These are phyloP conservation scores for Starmera stellimalicola DNA, from an alignment of 1,139 yeast genomes.

Conservation along the genomic window DNA sequence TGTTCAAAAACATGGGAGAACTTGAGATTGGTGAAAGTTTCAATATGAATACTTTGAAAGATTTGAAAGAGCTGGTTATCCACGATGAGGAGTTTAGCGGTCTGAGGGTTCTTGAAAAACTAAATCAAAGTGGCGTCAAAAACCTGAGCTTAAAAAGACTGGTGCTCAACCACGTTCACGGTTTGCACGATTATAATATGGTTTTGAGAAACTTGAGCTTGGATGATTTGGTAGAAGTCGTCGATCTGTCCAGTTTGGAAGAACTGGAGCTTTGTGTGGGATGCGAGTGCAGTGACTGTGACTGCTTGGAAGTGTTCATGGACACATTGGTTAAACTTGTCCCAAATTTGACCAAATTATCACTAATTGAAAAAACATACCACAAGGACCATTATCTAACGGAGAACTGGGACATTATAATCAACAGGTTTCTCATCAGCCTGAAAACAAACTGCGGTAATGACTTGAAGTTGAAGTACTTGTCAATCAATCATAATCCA, in stretches of 20 bases:
- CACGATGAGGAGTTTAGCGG: constrained; percentile 29
- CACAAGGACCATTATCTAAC: constrained; percentile 38
- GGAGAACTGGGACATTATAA: constrained; percentile 47
- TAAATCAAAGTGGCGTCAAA: constrained; percentile 15
- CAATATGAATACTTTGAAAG: background rate
- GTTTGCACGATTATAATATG: constrained; percentile 26
- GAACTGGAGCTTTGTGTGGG: constrained; percentile 33
- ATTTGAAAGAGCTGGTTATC: constrained; percentile 8
- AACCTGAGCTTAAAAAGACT: constrained; percentile 20
- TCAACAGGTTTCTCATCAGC: constrained; percentile 33
- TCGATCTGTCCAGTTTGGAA: constrained; percentile 23
- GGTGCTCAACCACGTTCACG: constrained; percentile 33
- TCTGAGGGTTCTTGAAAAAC: constrained; percentile 21
- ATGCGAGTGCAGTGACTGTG: constrained; percentile 35
- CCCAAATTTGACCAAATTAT: constrained; percentile 26
- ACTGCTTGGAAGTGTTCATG: constrained; percentile 34
- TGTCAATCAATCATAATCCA: constrained; percentile 43
- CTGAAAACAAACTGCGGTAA: constrained; percentile 22
- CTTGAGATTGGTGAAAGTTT: constrained; percentile 1
- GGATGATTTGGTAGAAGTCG: constrained; percentile 18
- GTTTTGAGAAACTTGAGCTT: constrained; percentile 21
- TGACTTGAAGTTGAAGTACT: constrained; percentile 20
- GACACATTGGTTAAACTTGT: constrained; percentile 22
- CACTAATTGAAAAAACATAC: constrained; percentile 37
- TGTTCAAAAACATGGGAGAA: constrained; percentile 6